A percentile compares a stretch with the other conserved stretches of the same genome.
Conservation (phyloP, 495 filamentous ascomycete species). For the Penicillium arizonense region DNA sequence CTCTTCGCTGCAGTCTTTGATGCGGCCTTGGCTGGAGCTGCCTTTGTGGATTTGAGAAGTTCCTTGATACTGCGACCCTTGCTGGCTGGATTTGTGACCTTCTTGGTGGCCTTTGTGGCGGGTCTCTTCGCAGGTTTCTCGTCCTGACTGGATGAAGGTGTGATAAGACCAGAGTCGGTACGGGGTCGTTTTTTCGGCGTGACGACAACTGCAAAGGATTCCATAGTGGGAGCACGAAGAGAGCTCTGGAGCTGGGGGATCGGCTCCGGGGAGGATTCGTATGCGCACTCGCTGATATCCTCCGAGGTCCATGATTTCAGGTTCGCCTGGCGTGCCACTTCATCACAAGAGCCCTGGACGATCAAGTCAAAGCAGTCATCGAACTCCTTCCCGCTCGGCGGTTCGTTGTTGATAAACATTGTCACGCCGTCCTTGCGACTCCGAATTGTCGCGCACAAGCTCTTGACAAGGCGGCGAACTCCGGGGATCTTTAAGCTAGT, state of each 20-base stretch:
- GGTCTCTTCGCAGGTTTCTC: slow-evolving; percentile 24
- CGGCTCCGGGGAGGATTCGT: slow-evolving; percentile 20
- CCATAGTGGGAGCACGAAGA: slow-evolving; percentile 12
- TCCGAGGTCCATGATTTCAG: slow-evolving; percentile 68
- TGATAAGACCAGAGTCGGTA: slow-evolving; percentile 54
- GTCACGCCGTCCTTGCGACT: slow-evolving; percentile 83
- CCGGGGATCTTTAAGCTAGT: slow-evolving; percentile 95
- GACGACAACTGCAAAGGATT: slow-evolving; percentile 42
- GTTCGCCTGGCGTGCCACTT: slow-evolving; percentile 72
- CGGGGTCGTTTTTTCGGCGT: slow-evolving; percentile 39
- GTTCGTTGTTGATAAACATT: slow-evolving; percentile 91
- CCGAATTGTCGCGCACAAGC: slow-evolving; percentile 80
- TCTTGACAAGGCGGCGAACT: slow-evolving; percentile 81
- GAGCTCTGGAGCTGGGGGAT: slow-evolving; percentile 28
- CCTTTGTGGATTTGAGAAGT: slow-evolving; percentile 17
- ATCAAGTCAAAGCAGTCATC: slow-evolving; percentile 91
- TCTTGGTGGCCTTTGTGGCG: slow-evolving; percentile 5
- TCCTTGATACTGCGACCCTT: slow-evolving; percentile 30
- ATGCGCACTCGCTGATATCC: slow-evolving; percentile 36
- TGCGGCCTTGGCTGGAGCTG: slow-evolving; percentile 4
- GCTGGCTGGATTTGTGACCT: slow-evolving; percentile 27
- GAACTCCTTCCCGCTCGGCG: slow-evolving; percentile 78
- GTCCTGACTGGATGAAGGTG: slow-evolving; percentile 56
- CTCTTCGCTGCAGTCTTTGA: slow-evolving; percentile 5
- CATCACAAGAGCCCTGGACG: slow-evolving; percentile 82